These are phyloP conservation scores for Globisporangium megalacanthum DNA, from an alignment of 352 stramenopile species.

Conservation along the genomic window DNA sequence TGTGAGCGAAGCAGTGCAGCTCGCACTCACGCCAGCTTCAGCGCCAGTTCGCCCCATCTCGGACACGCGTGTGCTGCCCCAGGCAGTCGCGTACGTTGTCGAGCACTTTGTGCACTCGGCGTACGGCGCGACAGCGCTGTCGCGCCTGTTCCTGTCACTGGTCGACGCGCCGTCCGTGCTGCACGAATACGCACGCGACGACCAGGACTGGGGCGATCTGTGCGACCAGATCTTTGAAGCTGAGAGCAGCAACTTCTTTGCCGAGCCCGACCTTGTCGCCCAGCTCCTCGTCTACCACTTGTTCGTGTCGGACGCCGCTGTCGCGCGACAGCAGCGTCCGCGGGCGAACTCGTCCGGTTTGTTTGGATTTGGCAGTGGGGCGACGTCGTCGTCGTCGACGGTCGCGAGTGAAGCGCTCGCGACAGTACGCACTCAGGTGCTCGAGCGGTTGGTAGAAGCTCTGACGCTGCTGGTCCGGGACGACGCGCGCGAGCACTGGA, in stretches of 20 bases:
- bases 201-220: slow-evolving; percentile 47
- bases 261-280: slow-evolving; percentile 49
- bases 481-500: slow-evolving; percentile 27
- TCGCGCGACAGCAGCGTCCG: not conserved
- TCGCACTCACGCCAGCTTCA: slow-evolving; percentile 19
- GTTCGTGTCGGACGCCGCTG: slow-evolving; percentile 13
- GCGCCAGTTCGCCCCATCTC: slow-evolving; percentile 17
- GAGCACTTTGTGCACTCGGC: slow-evolving; percentile 23
- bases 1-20: slow-evolving; percentile 27
- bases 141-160: slow-evolving; percentile 25
- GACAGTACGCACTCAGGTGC: slow-evolving; percentile 24
- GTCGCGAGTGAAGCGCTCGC: slow-evolving; percentile 5
- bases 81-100: slow-evolving; percentile 44
- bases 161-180: slow-evolving; percentile 39
- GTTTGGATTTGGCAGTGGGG: slow-evolving; percentile 3
- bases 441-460: slow-evolving; percentile 20
- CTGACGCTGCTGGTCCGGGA: slow-evolving; percentile 6
- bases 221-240: slow-evolving; percentile 73
- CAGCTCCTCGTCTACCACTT: slow-evolving; percentile 50
- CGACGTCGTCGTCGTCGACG: not conserved
- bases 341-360: slow-evolving; percentile 6
- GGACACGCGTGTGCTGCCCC: slow-evolving; percentile 53
- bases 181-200: slow-evolving; percentile 29
- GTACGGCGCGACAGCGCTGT: slow-evolving; percentile 23
- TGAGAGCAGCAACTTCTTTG: slow-evolving; percentile 78